These are phyloP conservation scores for Lepidium aucheri DNA, from an alignment of 345 rosid genomes.

Conservation along the genomic window DNA sequence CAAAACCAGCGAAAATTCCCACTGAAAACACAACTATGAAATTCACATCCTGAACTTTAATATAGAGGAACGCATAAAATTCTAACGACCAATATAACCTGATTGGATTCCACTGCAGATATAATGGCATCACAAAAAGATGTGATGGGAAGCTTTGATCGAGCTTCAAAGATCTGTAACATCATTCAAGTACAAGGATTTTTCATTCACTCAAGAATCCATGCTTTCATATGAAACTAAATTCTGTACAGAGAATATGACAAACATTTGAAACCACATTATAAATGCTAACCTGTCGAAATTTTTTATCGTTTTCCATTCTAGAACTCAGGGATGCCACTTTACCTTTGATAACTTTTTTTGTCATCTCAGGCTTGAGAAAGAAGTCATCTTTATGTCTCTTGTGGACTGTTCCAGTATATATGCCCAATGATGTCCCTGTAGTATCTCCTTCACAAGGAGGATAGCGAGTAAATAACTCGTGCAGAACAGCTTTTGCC, in stretches of 20 bases:
- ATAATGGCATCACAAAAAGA: conserved; percentile 59
- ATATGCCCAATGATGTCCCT: conserved; percentile 23
- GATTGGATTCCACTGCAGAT: conserved; percentile 64
- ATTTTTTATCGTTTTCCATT: conserved; percentile 33
- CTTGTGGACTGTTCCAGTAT: conserved; percentile 27
- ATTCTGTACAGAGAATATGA: neutral
- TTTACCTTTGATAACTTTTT: conserved; percentile 37
- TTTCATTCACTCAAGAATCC: conserved; percentile 2
- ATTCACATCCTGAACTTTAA: neutral
- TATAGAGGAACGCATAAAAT: conserved; percentile 15
- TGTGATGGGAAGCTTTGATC: conserved; percentile 82
- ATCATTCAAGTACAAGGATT: conserved; percentile 21
- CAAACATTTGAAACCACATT: neutral
- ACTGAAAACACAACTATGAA: neutral
- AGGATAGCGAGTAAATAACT: conserved; percentile 63
- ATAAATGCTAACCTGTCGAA: conserved; percentile 57
- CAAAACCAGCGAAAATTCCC: neutral
- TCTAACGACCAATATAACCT: conserved; percentile 38
- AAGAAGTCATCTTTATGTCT: conserved; percentile 54
- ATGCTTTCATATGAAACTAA: neutral
- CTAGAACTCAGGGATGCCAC: conserved; percentile 43
- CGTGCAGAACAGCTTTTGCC: conserved; percentile 47
- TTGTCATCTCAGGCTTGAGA: conserved; percentile 43
- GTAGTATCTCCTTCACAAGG: conserved; percentile 53
- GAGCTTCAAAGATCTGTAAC: conserved; percentile 50